Base-by-base conservation (phyloP, 352 stramenopile genomes). In the Globisporangium paddicum region DNA sequence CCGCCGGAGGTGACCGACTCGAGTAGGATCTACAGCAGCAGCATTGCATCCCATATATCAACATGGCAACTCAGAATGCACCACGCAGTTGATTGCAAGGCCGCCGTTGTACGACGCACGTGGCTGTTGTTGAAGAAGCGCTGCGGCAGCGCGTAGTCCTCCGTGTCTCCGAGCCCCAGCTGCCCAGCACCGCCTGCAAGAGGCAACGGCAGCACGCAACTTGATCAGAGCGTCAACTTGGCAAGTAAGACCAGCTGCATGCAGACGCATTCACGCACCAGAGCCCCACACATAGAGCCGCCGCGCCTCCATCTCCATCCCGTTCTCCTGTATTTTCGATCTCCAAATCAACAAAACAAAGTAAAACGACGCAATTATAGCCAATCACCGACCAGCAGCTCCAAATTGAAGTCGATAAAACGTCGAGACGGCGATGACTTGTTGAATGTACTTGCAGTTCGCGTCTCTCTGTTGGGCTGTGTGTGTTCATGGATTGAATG, bases 91-190 rank as follows among this genome's bases (percentile, higher is more conserved):
- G 38, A 21, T 44, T 44, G 38, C 5, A 19, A 19, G 38, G 8
- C 38, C 16, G 5, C 30, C 55, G 42, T 25, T 13, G 18, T 26
- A 11, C 2, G 25, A 26, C 37, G 35, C 16, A 37, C 58, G 28
- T 64, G 23, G 30, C 41, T 34, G 38, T 23, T 23, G 10, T 52
- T 59, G 0, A 35, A 16, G 54, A 80, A 77, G n/a, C 16, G 63
- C 66, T 87, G 79, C 14, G 83, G 83, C 37, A 83, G 51, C 37
- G 76, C 66, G 34, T 83, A 75, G 63, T 93, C 83, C 2, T 78
- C 67, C 21, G 64, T 44, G 19, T 76, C 71, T 26, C 74, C 75
- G 4, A 90, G 57, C 14, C 81, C 83, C 37, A 93, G 72, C 52
- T 93, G 83, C 0, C 83, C 83, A 21, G 73, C 63, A 2, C 79